These are phyloP conservation scores for Westerdykella aurantiaca DNA, from an alignment of 2,329 filamentous ascomycete species.

Conservation along the genomic window DNA sequence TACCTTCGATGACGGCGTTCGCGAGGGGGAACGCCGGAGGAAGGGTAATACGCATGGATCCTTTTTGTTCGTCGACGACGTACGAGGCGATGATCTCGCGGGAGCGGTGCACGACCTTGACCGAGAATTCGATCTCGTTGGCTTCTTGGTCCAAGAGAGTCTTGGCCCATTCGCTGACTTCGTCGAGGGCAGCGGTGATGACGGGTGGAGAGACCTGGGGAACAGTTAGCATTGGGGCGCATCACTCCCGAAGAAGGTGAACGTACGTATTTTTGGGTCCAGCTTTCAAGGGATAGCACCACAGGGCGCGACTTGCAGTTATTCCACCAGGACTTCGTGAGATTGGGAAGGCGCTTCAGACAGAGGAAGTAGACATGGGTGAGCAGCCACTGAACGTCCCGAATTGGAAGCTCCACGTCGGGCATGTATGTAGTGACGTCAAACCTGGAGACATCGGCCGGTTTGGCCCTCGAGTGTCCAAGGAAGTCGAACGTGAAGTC, in stretches of 20 bases:
- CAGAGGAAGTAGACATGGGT: conserved; percentile 80
- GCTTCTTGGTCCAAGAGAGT: conserved; percentile 33
- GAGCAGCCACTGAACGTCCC: conserved; percentile 75
- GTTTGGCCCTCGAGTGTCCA: conserved; percentile 67
- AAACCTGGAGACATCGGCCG: conserved; percentile 65
- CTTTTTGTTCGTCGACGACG: conserved; percentile 78
- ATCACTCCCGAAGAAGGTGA: neutral
- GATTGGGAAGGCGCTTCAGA: conserved; percentile 68
- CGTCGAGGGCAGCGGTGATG: conserved; percentile 59
- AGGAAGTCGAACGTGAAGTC: conserved; percentile 80
- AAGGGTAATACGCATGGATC: conserved; percentile 74
- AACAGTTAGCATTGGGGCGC: conserved; percentile 1
- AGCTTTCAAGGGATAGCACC: conserved; percentile 69
- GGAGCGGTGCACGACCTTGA: conserved; percentile 67
- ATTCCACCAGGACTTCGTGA: conserved; percentile 81
- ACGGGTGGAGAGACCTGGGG: conserved; percentile 62
- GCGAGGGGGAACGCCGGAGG: conserved; percentile 79
- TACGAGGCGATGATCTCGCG: conserved; percentile 80
- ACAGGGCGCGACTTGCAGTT: conserved; percentile 74
- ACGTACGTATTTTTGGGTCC: conserved; percentile 67
- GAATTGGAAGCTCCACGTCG: conserved; percentile 57
- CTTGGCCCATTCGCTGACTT: conserved; percentile 62
- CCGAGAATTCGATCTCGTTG: conserved; percentile 47
- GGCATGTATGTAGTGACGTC: conserved; percentile 61
- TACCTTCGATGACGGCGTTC: conserved; percentile 65